Evolutionary conservation across 2,329 filamentous ascomycete genomes (phyloP).

Genomic region (Alternaria tenuissima): DNA sequence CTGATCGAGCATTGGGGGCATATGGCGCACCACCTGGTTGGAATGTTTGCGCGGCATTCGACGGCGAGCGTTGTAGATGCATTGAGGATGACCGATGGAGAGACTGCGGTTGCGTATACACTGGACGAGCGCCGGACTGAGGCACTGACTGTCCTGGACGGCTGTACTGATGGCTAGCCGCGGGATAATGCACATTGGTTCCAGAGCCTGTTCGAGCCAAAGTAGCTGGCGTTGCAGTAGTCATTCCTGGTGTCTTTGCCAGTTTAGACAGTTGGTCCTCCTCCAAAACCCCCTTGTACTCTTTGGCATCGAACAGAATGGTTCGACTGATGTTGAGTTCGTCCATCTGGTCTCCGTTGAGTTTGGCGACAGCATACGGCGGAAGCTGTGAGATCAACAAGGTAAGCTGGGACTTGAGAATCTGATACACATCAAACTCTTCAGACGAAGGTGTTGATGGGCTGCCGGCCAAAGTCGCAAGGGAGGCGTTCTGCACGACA

Average conservation of each 20-base stretch:
- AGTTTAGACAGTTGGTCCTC: conserved; percentile 71
- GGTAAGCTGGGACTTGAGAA: conserved; percentile 76
- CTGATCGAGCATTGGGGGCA: conserved; percentile 35
- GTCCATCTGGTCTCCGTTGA: conserved; percentile 85
- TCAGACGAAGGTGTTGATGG: conserved; percentile 70
- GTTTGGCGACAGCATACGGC: conserved; percentile 83
- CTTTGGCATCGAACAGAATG: conserved; percentile 74
- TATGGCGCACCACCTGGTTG: conserved; percentile 42
- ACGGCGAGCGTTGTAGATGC: conserved; percentile 47
- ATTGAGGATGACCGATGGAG: conserved; percentile 48
- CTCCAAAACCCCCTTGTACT: conserved; percentile 82
- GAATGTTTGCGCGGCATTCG: conserved; percentile 38
- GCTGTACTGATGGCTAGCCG: conserved; percentile 40
- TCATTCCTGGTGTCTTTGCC: conserved; percentile 51
- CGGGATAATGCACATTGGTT: conserved; percentile 41
- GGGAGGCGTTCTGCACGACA: conserved; percentile 72
- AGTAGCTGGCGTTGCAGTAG: conserved; percentile 38
- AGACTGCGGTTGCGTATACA: conserved; percentile 48
- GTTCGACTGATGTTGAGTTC: conserved; percentile 83
- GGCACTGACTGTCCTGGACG: conserved; percentile 40
- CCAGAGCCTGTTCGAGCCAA: conserved; percentile 39
- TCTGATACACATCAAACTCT: conserved; percentile 70
- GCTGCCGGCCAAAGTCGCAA: conserved; percentile 62
- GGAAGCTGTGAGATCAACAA: conserved; percentile 79
- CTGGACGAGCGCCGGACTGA: conserved; percentile 38